phyloP scores from a whole-genome alignment of 768 basidiomycete species.

The Podaxis sp. region DNA sequence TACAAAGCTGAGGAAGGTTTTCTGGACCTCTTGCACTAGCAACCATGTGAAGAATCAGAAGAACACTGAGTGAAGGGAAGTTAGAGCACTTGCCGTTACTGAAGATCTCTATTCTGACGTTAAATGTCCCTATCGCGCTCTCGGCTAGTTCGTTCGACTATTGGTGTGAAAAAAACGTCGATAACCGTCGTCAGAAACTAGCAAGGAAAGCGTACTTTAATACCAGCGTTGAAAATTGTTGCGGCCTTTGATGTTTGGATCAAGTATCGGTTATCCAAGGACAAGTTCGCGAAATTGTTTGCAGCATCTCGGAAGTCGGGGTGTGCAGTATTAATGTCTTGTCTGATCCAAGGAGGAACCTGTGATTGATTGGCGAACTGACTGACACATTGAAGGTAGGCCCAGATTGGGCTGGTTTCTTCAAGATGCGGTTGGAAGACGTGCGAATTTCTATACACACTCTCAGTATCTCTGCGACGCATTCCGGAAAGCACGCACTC shows the following conservation, averaged over 20 bases:
- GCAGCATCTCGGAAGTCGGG: slow-evolving; percentile 25
- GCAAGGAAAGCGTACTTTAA: slow-evolving; percentile 22
- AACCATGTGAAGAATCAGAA: not conserved
- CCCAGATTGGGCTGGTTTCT: slow-evolving; percentile 27
- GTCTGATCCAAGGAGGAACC: slow-evolving; percentile 24
- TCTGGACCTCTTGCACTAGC: slow-evolving; percentile 20
- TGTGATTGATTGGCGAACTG: slow-evolving; percentile 21
- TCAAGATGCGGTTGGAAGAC: slow-evolving; percentile 26
- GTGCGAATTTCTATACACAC: slow-evolving; percentile 21
- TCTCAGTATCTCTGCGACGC: not conserved
- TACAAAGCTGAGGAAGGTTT: slow-evolving; percentile 21
- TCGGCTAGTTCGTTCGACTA: slow-evolving; percentile 30
- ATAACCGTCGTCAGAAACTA: not conserved
- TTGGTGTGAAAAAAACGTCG: not conserved
- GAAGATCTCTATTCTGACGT: slow-evolving; percentile 27
- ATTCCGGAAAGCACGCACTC: slow-evolving; percentile 20
- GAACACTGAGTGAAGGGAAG: not conserved
- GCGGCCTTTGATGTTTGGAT: slow-evolving; percentile 30
- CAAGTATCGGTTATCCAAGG: slow-evolving; percentile 24
- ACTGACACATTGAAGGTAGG: slow-evolving; percentile 25
- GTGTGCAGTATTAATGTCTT: slow-evolving; percentile 18
- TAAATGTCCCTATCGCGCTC: slow-evolving; percentile 25
- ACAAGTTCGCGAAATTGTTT: slow-evolving; percentile 22
- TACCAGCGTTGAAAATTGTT: slow-evolving; percentile 28
- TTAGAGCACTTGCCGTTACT: slow-evolving; percentile 21